Conservation (phyloP, 176 grass and related monocot genomes). For the Phoenix dactylifera region DNA sequence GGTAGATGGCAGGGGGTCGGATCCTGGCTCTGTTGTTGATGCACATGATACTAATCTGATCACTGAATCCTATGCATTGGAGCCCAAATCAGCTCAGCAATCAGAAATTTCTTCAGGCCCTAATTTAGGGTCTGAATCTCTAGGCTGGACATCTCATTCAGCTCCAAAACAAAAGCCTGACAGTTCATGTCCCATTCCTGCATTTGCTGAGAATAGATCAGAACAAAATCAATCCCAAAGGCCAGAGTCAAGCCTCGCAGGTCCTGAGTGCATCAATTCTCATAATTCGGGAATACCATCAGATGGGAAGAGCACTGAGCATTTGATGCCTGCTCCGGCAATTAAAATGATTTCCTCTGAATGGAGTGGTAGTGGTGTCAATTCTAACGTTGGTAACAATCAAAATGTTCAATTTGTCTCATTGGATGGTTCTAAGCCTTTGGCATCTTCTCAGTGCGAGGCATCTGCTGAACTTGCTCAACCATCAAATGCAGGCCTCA, state of each 20-base stretch:
- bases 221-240: slow-evolving; percentile 9
- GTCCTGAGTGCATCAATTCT: background rate
- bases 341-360: too few species aligned
- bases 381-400: background rate
- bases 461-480: slow-evolving; percentile 33
- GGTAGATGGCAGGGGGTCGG: too few species aligned
- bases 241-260: slow-evolving; percentile 7
- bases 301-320: background rate
- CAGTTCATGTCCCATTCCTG: slow-evolving; percentile 9
- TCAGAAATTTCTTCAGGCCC: too few species aligned
- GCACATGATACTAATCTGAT: too few species aligned
- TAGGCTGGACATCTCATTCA: slow-evolving; percentile 14
- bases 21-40: too few species aligned
- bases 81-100: too few species aligned
- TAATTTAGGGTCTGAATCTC: background rate
- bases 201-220: slow-evolving; percentile 6
- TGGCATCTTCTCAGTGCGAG: slow-evolving; percentile 24
- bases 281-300: background rate
- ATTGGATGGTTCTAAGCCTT: background rate
- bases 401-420: background rate
- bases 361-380: too few species aligned
- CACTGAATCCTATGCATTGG: slow-evolving; percentile 11
- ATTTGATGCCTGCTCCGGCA: background rate
- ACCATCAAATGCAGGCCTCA: slow-evolving; percentile 8
- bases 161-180: slow-evolving; percentile 6